Conservation (phyloP, 2,329 filamentous ascomycete genomes). For the Claviceps fusiformis region DNA sequence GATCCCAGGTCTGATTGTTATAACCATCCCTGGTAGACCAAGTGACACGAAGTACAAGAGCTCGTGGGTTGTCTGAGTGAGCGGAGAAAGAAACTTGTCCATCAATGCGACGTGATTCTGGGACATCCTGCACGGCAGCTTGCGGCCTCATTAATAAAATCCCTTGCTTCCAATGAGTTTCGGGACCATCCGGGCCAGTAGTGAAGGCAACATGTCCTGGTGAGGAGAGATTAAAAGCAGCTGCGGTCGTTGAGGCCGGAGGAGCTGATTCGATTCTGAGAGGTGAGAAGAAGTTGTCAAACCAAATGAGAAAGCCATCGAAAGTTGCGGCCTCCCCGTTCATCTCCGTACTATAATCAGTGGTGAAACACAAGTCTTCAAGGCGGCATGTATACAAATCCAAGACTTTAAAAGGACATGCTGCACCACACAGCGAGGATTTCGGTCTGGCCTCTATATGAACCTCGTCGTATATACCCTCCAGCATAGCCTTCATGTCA, state of each 20-base stretch:
- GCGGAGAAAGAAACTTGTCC: conserved; percentile 61
- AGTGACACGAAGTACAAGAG: conserved; percentile 47
- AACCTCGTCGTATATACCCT: conserved; percentile 69
- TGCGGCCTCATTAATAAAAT: conserved; percentile 56
- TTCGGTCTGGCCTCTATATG: conserved; percentile 59
- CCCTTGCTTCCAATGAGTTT: conserved; percentile 87
- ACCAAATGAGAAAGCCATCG: conserved; percentile 88
- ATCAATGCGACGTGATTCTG: conserved; percentile 42
- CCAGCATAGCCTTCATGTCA: conserved; percentile 83
- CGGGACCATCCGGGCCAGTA: conserved; percentile 61
- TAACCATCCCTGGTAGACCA: conserved; percentile 40
- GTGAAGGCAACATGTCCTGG: conserved; percentile 68
- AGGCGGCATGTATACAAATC: conserved; percentile 61
- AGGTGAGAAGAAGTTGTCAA: conserved; percentile 81
- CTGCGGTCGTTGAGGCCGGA: conserved; percentile 39
- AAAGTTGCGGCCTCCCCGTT: conserved; percentile 50
- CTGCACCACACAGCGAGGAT: conserved; percentile 42
- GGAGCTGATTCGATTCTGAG: conserved; percentile 38
- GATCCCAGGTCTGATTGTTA: conserved; percentile 35
- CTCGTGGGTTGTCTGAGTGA: conserved; percentile 54
- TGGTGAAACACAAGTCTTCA: conserved; percentile 63
- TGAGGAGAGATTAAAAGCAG: conserved; percentile 44
- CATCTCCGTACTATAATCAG: conserved; percentile 50
- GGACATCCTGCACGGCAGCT: conserved; percentile 30
- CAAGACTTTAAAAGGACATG: conserved; percentile 57